phyloP scores from a whole-genome alignment of 2,329 filamentous ascomycete genomes.

The Penicillium concentricum region DNA sequence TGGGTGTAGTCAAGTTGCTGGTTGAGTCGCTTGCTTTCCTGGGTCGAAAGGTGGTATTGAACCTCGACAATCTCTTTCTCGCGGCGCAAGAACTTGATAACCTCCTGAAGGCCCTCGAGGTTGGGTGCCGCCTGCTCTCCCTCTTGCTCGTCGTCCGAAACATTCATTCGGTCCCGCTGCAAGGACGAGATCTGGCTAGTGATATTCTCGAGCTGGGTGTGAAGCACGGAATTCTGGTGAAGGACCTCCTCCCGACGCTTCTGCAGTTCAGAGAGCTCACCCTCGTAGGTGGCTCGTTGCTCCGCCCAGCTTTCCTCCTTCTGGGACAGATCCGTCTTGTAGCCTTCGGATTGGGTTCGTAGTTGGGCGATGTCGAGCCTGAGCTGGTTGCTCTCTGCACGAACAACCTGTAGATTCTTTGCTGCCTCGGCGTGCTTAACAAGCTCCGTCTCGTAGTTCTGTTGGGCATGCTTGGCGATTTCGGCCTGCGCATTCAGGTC shows the following conservation, averaged over 20 bases:
- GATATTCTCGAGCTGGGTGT: conserved; percentile 83
- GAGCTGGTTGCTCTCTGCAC: conserved; percentile 76
- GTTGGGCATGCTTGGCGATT: conserved; percentile 88
- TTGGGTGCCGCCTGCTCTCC: conserved; percentile 53
- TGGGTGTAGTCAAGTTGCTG: conserved; percentile 88
- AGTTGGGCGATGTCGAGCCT: conserved; percentile 74
- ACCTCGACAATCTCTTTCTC: conserved; percentile 98
- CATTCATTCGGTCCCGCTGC: conserved; percentile 68
- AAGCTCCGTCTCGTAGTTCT: conserved; percentile 92
- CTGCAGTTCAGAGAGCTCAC: conserved; percentile 76
- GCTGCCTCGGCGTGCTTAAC: conserved; percentile 96
- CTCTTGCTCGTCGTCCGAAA: conserved; percentile 48
- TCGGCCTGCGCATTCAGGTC: conserved; percentile 91
- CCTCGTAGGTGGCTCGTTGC: conserved; percentile 74
- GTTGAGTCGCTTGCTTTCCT: conserved; percentile 83
- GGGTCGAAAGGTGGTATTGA: conserved; percentile 85
- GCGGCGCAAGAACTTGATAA: conserved; percentile 85
- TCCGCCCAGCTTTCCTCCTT: conserved; percentile 88
- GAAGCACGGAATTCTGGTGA: conserved; percentile 85
- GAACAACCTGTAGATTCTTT: conserved; percentile 74
- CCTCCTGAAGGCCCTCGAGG: conserved; percentile 77
- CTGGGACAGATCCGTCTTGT: conserved; percentile 73
- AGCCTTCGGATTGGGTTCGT: conserved; percentile 80
- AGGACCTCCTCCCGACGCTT: conserved; percentile 78
- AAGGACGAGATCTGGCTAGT: conserved; percentile 74